These are phyloP conservation scores for Colletotrichum scovillei DNA, from an alignment of 2,329 filamentous ascomycete genomes.

Conservation along the genomic window DNA sequence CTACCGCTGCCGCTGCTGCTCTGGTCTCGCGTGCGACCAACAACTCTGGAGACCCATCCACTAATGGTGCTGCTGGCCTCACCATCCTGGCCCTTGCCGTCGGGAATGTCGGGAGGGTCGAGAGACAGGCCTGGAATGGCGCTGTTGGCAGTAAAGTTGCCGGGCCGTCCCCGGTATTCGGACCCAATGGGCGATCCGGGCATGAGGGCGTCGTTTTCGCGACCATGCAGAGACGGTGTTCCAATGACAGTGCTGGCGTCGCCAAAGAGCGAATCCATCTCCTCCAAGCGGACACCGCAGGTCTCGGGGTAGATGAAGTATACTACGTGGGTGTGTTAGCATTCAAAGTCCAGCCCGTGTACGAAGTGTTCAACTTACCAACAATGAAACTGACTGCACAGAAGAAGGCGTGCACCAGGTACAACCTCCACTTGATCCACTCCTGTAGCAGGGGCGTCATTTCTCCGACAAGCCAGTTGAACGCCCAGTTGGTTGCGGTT, in stretches of 20 bases:
- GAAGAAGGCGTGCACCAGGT: slow-evolving; percentile 96
- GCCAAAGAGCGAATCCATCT: slow-evolving; percentile 95
- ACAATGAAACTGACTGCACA: slow-evolving; percentile 95
- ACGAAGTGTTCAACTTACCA: slow-evolving; percentile 71
- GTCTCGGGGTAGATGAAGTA: slow-evolving; percentile 99
- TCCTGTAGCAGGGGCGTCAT: slow-evolving; percentile 95
- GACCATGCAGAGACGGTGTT: slow-evolving; percentile 77
- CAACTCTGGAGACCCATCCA: slow-evolving; percentile 60
- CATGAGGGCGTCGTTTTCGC: slow-evolving; percentile 85
- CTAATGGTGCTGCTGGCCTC: slow-evolving; percentile 56
- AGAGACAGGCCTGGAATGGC: slow-evolving; percentile 86
- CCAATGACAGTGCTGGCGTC: slow-evolving; percentile 86
- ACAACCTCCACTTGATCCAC: slow-evolving; percentile 91
- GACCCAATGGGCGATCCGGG: slow-evolving; percentile 84
- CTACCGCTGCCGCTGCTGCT: slow-evolving; percentile 48
- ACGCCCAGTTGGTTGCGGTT: slow-evolving; percentile 97
- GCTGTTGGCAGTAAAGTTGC: slow-evolving; percentile 67
- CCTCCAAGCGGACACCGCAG: slow-evolving; percentile 92
- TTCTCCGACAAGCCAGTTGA: slow-evolving; percentile 97
- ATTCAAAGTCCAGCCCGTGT: slow-evolving; percentile 32
- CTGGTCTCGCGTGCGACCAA: slow-evolving; percentile 51
- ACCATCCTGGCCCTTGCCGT: slow-evolving; percentile 54
- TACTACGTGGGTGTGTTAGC: slow-evolving; percentile 64
- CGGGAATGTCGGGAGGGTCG: slow-evolving; percentile 75
- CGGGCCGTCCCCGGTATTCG: slow-evolving; percentile 70